phyloP scores from a whole-genome alignment of 2,329 filamentous ascomycete species.

The Colletotrichum shisoi region DNA sequence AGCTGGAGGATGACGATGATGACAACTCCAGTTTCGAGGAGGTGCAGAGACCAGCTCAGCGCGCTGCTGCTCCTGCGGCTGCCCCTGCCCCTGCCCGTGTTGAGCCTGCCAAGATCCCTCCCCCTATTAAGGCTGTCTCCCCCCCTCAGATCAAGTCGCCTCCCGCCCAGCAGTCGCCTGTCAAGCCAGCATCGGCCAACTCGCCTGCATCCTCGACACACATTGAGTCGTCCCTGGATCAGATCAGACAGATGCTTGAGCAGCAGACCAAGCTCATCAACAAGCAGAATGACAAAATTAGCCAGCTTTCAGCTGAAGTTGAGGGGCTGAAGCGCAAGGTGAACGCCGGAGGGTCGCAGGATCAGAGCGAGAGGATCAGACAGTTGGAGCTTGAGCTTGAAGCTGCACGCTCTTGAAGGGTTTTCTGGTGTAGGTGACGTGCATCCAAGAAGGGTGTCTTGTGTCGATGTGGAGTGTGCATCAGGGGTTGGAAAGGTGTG shows the following conservation, averaged over 20 bases:
- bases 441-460: background rate
- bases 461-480: constrained; percentile 8
- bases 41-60: constrained; percentile 76
- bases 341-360: constrained; percentile 60
- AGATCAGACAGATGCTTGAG: constrained; percentile 81
- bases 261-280: constrained; percentile 79
- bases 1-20: constrained; percentile 64
- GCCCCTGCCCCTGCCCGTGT: constrained; percentile 48
- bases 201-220: constrained; percentile 45
- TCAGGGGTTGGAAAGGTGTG: constrained; percentile 26
- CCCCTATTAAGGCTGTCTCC: constrained; percentile 54
- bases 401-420: constrained; percentile 63
- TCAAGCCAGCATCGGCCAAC: constrained; percentile 40
- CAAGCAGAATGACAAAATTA: constrained; percentile 79
- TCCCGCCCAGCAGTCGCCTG: constrained; percentile 34
- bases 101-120: constrained; percentile 55
- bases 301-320: constrained; percentile 73
- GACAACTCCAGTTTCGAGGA: constrained; percentile 88
- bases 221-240: constrained; percentile 71
- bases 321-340: constrained; percentile 82
- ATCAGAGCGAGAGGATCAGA: constrained; percentile 73
- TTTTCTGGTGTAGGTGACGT: constrained; percentile 17
- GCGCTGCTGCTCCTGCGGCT: constrained; percentile 52
- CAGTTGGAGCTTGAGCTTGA: constrained; percentile 74
- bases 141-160: constrained; percentile 43